Evolutionary conservation across 139 green algal genomes (phyloP).

Genomic region (Pedinophyceae sp.): DNA sequence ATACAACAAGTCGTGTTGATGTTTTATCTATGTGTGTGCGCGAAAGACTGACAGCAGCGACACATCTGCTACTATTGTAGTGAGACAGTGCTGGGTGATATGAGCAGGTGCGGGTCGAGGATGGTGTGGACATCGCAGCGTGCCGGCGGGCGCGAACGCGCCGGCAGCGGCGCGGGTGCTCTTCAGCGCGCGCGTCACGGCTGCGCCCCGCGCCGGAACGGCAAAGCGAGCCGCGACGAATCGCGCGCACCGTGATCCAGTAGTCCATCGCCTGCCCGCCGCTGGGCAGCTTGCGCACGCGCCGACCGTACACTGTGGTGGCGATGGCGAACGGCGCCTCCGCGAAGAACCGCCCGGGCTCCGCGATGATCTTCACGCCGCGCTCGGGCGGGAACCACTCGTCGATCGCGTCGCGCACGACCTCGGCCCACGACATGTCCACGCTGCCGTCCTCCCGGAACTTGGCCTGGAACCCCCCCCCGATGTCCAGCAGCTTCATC

Average conservation of each 20-base stretch:
- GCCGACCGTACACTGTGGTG: slow-evolving; percentile 63
- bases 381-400: slow-evolving; percentile 57
- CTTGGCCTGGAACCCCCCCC: slow-evolving; percentile 77
- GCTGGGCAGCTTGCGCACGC: slow-evolving; percentile 22
- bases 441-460: slow-evolving; percentile 43
- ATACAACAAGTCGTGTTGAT: too few relatives aligned
- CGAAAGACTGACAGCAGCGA: too few relatives aligned
- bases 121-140: too few relatives aligned
- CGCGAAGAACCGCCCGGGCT: slow-evolving; percentile 94
- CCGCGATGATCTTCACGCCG: slow-evolving; percentile 71
- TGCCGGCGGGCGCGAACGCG: neutral
- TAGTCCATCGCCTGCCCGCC: slow-evolving; percentile 41
- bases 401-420: slow-evolving; percentile 72
- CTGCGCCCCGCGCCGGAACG: too few relatives aligned
- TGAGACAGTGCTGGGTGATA: too few relatives aligned
- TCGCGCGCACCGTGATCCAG: slow-evolving; percentile 28
- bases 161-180: neutral
- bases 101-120: too few relatives aligned
- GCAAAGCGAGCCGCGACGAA: too few relatives aligned
- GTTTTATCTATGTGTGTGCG: too few relatives aligned
- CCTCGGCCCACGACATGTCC: slow-evolving; percentile 51
- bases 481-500: slow-evolving; percentile 89
- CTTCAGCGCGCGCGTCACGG: neutral
- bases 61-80: too few relatives aligned
- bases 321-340: slow-evolving; percentile 66